Base-by-base conservation (phyloP, 2,329 filamentous ascomycete genomes). In the Knufia petricola region DNA sequence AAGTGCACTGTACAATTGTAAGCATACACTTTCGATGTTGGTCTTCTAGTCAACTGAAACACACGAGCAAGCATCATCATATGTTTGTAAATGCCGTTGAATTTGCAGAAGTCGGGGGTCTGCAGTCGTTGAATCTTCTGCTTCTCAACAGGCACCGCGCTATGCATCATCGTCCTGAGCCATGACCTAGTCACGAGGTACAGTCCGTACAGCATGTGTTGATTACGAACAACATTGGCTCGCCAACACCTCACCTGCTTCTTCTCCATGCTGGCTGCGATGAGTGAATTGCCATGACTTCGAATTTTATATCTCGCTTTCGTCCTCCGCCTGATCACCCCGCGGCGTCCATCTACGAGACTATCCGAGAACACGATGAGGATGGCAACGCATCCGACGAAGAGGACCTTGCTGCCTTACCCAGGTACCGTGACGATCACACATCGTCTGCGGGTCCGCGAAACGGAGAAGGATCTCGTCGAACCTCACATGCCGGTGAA, bases 391-490 rank as follows among this genome's bases (percentile, higher is more conserved):
- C 55, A 50, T 73, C 66, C 17, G 71, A 70, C 61, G 52, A 66
- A 43, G 69, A 71, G 57, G 67, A 69, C 50, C 66, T 64, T 49
- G 70, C 66, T 38, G 73, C 67, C 13, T 65, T 75, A 63, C 67
- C 68, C 40, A 36, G 13, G 4, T 36, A 36, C 15, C 6, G 32
- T n/a, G 32, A 36, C 15, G 32, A 36, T 4, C 13, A 4, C 9
- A 13, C 6, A n/a, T 36, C 32, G 7, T 4, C 15, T 17, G 15
- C 32, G 32, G 15, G 32, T n/a, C 32, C 32, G 15, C 32, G 15
- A 13, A n/a, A 36, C 9, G 7, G 10, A 36, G 6, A n/a, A 13
- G 6, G 32, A 4, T 6, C 32, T 36, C 10, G 15, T 4, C 15
- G 9, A 17, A 9, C 37, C 15, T 3, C 9, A 9, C 37, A 21